A percentile compares a stretch with the other conserved stretches of the same genome.
phyloP scores from a whole-genome alignment of 768 basidiomycete genomes.

The Termitomyces sp. region DNA sequence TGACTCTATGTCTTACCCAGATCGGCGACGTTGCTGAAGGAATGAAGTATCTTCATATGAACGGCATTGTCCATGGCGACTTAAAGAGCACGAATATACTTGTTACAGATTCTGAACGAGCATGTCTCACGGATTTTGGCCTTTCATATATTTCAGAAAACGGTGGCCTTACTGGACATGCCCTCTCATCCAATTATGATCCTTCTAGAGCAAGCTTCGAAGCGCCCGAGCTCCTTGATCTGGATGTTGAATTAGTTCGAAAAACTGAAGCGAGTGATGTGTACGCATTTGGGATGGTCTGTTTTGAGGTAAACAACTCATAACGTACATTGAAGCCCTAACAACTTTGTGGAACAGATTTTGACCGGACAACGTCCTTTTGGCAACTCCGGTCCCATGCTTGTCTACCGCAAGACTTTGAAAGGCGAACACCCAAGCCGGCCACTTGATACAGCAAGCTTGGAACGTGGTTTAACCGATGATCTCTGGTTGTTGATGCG shows the following conservation, averaged over 20 bases:
- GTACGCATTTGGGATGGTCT: slow-evolving; percentile 5
- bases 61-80: slow-evolving; percentile 37
- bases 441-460: neutral
- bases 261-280: slow-evolving; percentile 3
- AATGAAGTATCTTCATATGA: slow-evolving; percentile 27
- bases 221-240: slow-evolving; percentile 24
- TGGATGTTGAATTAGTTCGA: slow-evolving; percentile 10
- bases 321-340: neutral
- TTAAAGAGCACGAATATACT: slow-evolving; percentile 29
- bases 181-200: slow-evolving; percentile 7
- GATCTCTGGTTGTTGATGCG: neutral
- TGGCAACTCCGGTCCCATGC: neutral
- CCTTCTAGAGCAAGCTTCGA: slow-evolving; percentile 25
- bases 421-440: neutral
- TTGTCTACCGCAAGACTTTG: neutral
- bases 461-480: neutral
- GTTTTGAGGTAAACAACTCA: neutral
- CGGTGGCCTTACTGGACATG: slow-evolving; percentile 9
- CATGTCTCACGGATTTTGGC: slow-evolving; percentile 45
- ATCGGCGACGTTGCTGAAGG: slow-evolving; percentile 24
- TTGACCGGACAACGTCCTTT: neutral
- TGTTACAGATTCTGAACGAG: slow-evolving; percentile 20
- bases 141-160: slow-evolving; percentile 22
- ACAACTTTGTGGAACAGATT: neutral
- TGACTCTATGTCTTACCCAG: slow-evolving; percentile 7